phyloP scores from a whole-genome alignment of 1,284 basidiomycete genomes.

The Chiua sp. region DNA sequence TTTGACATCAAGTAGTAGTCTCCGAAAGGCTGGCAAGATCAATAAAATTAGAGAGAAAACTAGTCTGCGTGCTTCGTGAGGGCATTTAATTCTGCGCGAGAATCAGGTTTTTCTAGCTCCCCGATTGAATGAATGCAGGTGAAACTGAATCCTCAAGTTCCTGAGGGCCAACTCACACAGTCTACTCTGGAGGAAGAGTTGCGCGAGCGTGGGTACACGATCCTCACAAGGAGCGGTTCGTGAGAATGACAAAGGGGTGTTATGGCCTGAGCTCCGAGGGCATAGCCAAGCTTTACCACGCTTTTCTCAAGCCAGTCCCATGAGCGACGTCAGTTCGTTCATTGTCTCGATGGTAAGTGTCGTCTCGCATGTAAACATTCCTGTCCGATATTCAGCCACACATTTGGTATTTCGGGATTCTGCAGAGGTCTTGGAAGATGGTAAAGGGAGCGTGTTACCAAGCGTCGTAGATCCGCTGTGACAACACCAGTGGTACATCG shows the following conservation, averaged over 20 bases:
- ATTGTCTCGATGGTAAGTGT: not conserved
- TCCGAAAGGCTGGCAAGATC: constrained; percentile 1
- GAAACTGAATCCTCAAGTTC: constrained; percentile 5
- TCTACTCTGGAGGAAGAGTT: constrained; percentile 9
- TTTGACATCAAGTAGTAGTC: not conserved
- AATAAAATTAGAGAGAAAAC: constrained; percentile 8
- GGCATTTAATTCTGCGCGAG: not conserved
- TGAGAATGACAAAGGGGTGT: constrained; percentile 14
- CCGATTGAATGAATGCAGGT: not conserved
- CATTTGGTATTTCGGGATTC: too few species aligned
- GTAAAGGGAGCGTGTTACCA: too few species aligned
- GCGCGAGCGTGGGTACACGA: constrained; percentile 6
- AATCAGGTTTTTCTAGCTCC: too few species aligned
- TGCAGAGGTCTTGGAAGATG: too few species aligned
- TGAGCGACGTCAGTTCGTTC: constrained; percentile 10
- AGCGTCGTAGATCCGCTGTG: not conserved
- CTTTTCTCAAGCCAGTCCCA: constrained; percentile 4
- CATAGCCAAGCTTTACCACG: constrained; percentile 5
- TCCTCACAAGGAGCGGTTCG: constrained; percentile 6
- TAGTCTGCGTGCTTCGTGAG: constrained; percentile 23
- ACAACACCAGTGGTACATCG: too few species aligned
- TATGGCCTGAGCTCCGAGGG: constrained; percentile 8
- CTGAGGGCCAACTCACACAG: constrained; percentile 12
- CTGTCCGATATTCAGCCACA: not conserved
- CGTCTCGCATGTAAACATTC: too few species aligned